These are phyloP conservation scores for Plasmodium malariae DNA, from an alignment of 169 alveolate genomes.

Conservation along the genomic window DNA sequence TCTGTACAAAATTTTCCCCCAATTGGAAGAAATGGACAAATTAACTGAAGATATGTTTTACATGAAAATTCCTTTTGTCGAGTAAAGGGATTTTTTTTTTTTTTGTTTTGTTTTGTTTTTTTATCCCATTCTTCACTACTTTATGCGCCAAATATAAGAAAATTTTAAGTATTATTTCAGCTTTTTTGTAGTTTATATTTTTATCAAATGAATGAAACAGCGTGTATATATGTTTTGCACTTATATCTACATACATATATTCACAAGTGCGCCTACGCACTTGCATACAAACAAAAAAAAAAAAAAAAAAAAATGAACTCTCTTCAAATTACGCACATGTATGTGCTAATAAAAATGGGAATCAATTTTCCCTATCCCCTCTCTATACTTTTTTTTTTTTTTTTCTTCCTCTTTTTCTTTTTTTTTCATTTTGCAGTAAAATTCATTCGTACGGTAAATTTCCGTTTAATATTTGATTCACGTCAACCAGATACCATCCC, in stretches of 20 bases:
- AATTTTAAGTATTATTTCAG: too few relatives aligned
- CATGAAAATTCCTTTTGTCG: constrained; percentile 77
- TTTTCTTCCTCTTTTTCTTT: background rate
- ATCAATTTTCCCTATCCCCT: too few relatives aligned
- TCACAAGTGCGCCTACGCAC: background rate
- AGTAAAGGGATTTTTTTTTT: constrained; percentile 9
- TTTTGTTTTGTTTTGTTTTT: background rate
- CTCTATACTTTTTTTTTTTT: background rate
- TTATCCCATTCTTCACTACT: background rate
- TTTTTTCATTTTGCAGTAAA: background rate
- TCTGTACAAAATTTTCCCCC: constrained; percentile 52
- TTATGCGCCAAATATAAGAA: too few relatives aligned
- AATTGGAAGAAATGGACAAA: constrained; percentile 70
- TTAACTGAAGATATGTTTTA: constrained; percentile 63
- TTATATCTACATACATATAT: constrained; percentile 1
- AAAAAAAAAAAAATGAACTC: background rate
- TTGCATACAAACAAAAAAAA: background rate
- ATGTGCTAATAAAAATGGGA: too few relatives aligned
- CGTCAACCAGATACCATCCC: constrained; percentile 75
- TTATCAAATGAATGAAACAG: too few relatives aligned
- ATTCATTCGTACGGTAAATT: constrained; percentile 68
- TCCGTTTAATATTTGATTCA: constrained; percentile 72
- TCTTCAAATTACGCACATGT: too few relatives aligned
- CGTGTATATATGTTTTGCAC: too few relatives aligned
- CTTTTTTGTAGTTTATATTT: too few relatives aligned